Conservation (phyloP, 2,329 filamentous ascomycete genomes). For the Aspergillus sojae region DNA sequence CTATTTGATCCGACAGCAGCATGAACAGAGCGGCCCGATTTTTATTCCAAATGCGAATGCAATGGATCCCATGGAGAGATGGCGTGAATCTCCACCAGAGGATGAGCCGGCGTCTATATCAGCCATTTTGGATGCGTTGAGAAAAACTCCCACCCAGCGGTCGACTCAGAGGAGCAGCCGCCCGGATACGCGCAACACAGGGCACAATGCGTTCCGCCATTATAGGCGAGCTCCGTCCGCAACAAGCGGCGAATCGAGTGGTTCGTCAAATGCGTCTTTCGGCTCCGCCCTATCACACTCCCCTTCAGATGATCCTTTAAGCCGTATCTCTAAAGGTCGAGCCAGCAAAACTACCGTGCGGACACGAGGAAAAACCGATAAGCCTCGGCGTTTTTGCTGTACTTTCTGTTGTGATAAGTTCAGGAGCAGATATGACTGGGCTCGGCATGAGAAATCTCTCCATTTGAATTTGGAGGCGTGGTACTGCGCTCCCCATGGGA, state of each 20-base stretch:
- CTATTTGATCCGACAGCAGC: not conserved
- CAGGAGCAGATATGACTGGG: constrained; percentile 29
- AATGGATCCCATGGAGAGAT: not conserved
- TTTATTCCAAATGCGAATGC: not conserved
- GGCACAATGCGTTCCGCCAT: not conserved
- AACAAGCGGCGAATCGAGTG: not conserved
- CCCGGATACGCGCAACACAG: not conserved
- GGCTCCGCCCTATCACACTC: not conserved
- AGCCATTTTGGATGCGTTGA: not conserved
- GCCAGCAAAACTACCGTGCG: not conserved
- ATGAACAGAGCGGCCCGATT: not conserved
- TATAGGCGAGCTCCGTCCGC: not conserved
- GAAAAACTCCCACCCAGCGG: not conserved
- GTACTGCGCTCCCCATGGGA: constrained; percentile 24
- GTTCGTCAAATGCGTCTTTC: not conserved
- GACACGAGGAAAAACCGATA: not conserved
- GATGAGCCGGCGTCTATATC: constrained; percentile 6
- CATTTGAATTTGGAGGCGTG: constrained; percentile 26
- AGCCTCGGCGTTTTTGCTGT: constrained; percentile 20
- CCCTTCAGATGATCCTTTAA: not conserved
- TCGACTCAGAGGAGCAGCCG: not conserved
- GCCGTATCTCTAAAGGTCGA: not conserved
- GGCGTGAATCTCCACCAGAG: constrained; percentile 3
- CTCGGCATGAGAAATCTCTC: constrained; percentile 27
- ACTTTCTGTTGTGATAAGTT: constrained; percentile 31